Evolutionary conservation across 805 yeast genomes (phyloP).

Genomic region (Komagataella pastoris): DNA sequence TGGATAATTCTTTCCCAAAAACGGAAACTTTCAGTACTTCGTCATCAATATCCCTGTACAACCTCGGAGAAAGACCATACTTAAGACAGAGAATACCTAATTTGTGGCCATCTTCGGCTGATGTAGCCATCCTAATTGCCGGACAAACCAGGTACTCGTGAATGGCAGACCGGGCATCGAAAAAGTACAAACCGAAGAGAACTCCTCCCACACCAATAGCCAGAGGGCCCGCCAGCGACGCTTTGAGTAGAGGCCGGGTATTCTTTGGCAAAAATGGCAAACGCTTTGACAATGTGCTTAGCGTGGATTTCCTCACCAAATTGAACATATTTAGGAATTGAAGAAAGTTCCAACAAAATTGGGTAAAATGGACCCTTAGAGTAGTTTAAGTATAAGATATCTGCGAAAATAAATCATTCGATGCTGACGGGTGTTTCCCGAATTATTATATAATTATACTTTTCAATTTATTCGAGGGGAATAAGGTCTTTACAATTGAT

Average conservation of each 20-base stretch:
- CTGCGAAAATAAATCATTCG: not conserved
- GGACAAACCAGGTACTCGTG: constrained; percentile 82
- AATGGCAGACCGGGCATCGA: constrained; percentile 71
- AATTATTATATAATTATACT: too few relatives aligned
- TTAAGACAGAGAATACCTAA: constrained; percentile 62
- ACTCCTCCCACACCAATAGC: constrained; percentile 12
- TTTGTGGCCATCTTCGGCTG: constrained; percentile 79
- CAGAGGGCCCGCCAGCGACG: constrained; percentile 6
- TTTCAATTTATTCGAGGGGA: too few relatives aligned
- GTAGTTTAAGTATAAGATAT: not conserved
- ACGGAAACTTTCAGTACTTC: constrained; percentile 42
- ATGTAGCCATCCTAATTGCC: constrained; percentile 47
- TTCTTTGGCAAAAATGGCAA: not conserved
- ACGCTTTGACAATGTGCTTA: not conserved
- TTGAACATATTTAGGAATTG: not conserved
- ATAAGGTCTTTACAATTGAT: too few relatives aligned
- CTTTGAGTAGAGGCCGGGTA: not conserved
- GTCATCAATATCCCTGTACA: constrained; percentile 39
- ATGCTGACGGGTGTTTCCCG: not conserved
- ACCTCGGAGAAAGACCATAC: constrained; percentile 52
- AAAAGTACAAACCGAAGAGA: constrained; percentile 36
- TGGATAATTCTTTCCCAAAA: constrained; percentile 49
- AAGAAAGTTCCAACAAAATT: not conserved
- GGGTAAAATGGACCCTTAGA: not conserved
- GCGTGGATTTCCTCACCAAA: not conserved